These are phyloP conservation scores for Rhododendron henanense DNA, from an alignment of 148 eudicot species.

Conservation along the genomic window DNA sequence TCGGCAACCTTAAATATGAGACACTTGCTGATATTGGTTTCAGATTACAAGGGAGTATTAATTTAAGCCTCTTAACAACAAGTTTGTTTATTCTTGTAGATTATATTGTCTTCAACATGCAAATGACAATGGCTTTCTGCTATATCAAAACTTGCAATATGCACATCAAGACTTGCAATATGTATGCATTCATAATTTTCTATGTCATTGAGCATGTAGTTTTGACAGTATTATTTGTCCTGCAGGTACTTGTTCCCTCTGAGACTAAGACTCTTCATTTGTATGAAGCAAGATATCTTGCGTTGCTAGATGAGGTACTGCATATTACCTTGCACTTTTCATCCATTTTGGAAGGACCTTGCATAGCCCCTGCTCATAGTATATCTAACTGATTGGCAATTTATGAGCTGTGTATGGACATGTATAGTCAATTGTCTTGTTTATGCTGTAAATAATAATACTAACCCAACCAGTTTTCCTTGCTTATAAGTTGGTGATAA, in stretches of 20 bases:
- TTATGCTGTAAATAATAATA: not conserved
- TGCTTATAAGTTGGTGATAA: not conserved
- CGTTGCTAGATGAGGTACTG: conserved; percentile 46
- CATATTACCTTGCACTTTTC: not conserved
- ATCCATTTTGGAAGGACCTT: not conserved
- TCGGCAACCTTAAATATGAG: not conserved
- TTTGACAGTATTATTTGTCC: not conserved
- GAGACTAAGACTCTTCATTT: conserved; percentile 47
- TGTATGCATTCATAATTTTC: not conserved
- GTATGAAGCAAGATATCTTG: conserved; percentile 51
- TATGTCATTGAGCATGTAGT: not conserved
- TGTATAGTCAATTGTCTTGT: not conserved
- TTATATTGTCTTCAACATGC: not conserved
- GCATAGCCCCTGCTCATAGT: too few species aligned
- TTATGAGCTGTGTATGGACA: not conserved
- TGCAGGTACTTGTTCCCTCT: conserved; percentile 43
- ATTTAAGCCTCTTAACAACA: not conserved
- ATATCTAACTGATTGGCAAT: not conserved
- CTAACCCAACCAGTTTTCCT: not conserved
- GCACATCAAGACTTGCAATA: too few species aligned
- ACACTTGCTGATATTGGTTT: not conserved
- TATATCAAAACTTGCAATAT: not conserved
- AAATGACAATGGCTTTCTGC: not conserved
- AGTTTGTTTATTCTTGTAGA: not conserved
- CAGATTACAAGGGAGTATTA: not conserved